Evolutionary conservation across 2,329 filamentous ascomycete species (phyloP), one percentile per base, ranked within the genome.

Genomic region (Xylariaceae sp.): DNA sequence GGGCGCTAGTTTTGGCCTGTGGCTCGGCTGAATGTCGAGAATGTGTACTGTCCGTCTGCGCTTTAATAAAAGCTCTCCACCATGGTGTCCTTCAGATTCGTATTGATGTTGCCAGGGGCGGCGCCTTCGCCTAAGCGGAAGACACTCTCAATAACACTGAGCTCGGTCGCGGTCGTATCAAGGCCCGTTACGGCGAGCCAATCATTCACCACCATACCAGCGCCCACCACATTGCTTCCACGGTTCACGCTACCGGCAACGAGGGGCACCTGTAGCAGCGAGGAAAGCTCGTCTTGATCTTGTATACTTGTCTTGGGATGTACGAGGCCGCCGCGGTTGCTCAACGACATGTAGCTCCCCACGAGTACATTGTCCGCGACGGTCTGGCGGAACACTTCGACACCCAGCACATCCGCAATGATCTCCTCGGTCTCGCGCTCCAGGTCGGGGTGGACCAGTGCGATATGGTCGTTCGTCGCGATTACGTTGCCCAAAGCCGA

Each of bases 371-470:
- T 96, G 67, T 96, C 89, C 56, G 90, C 88, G 45, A 98, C 85
- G 32, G 92, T 97, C 72, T 98, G 92, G 48, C 87, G 73, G 70
- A 92, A 94, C 9, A 92, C 86, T 64, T 94, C 86, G 41, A 94
- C 86, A 47, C 86, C 86, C 14, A 94, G 71, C 43, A 94, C 87
- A 62, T 98, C 92, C 55, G 92, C 88, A 60, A 98, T 89, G 54
- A 98, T 96, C 71, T 98, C 92, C 68, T 98, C 92, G 12, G 89
- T 96, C 72, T 98, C 92, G 47, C 90, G 85, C 74, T 97, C 92
- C 44, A 98, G 74, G 60, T 98, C 92, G 9, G 92, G 92, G 63
- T 98, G 92, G 46, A 97, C 82, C 31, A 98, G 81, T 36, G 92
- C 92, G 52, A 97, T 92, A 67, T 96, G 89, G 67, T 98, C 92